Evolutionary conservation across 2,329 filamentous ascomycete species (phyloP).

Genomic region (Sclerotinia glacialis): DNA sequence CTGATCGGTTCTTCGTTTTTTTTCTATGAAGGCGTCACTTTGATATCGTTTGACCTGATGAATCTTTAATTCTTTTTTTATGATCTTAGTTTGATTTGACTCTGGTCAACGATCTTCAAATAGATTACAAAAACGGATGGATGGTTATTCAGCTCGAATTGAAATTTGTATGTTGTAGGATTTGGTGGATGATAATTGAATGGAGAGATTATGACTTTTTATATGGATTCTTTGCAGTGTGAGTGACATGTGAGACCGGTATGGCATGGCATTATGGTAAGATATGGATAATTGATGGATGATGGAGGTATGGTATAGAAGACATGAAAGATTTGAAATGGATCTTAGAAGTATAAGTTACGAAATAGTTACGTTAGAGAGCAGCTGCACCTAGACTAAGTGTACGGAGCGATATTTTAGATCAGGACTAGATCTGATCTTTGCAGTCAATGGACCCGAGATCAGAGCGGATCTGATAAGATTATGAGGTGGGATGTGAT

Average conservation of each 20-base stretch:
- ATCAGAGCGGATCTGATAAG: conserved; percentile 10
- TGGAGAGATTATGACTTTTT: conserved; percentile 31
- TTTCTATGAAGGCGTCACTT: conserved; percentile 33
- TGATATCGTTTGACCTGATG: conserved; percentile 28
- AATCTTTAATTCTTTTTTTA: not conserved
- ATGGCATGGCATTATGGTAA: not conserved
- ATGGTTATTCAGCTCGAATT: conserved; percentile 4
- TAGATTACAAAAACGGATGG: conserved; percentile 17
- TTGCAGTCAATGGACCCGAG: not conserved
- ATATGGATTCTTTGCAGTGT: not conserved
- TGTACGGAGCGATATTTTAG: not conserved
- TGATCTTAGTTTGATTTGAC: conserved; percentile 14
- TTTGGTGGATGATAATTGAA: conserved; percentile 36
- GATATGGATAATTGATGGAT: not conserved
- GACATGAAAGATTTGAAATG: not conserved
- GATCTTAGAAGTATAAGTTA: not conserved
- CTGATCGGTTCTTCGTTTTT: conserved; percentile 31
- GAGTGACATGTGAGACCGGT: not conserved
- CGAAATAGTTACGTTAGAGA: not conserved
- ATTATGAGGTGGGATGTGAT: not conserved
- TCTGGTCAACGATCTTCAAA: conserved; percentile 6
- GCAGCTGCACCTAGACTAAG: no score
- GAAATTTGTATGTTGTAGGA: conserved; percentile 38
- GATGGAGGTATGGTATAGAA: not conserved
- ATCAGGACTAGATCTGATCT: not conserved